Evolutionary conservation across 2,329 filamentous ascomycete genomes (phyloP), one percentile per base, ranked within the genome.

Genomic region (Colletotrichum musae): DNA sequence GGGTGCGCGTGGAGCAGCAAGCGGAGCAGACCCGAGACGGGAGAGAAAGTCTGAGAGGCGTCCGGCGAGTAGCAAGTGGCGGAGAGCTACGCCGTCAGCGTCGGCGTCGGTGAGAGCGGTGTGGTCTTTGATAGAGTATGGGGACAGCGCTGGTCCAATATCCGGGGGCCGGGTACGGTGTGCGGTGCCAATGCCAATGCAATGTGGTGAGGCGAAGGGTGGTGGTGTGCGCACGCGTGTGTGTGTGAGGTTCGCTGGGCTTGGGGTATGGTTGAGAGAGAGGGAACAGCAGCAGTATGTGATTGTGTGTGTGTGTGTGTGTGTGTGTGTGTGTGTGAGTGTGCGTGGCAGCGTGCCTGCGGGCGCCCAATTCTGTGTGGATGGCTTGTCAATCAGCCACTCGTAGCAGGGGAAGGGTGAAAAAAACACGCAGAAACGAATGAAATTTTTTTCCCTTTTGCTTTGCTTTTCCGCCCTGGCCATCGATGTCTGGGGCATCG

Each of bases 1-100:
- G 41, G 60, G 65, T 50, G 60, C 47, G 65, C 65, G 65, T 68
- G 65, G 65, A 68, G 65, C 60, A 68, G 24, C 61, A 68, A 64
- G 65, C 61, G 65, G 54, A 51, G 61, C 58, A 48, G 13, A 21
- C 41, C 36, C 36, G 56, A 28, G 50, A 53, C 26, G 32, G 53
- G 26, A 28, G n/a, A 26, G 39, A 13, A 18, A 18, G 39, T 18
- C 39, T 47, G 24, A 21, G 18, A 24, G 52, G 50, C 28, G 48
- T 53, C 45, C n/a, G 28, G 58, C 21, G 58, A 47, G 41, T 32
- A 24, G 28, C 32, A 53, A 32, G 47, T 32, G 59, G 45, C 21
- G 45, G 12, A 6, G 45, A 48, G 45, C 45, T 51, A 10, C 47
- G 47, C 47, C 51, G 57, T 47, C 39, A 53, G 65, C 48, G 45